Base-by-base conservation (phyloP, 306 rosid genomes). In the Prosopis cineraria region DNA sequence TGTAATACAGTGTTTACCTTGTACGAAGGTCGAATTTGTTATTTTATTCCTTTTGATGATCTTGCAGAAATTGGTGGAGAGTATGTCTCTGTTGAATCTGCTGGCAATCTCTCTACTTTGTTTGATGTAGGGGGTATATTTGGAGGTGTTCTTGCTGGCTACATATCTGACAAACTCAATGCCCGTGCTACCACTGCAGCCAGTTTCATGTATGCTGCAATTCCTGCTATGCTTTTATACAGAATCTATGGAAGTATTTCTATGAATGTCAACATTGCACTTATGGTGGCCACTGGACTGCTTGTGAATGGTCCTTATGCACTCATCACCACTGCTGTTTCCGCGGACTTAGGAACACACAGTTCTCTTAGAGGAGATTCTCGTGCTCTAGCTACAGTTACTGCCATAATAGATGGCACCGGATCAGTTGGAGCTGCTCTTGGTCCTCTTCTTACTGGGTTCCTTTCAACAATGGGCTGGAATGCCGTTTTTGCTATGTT, bases 341-440 rank as follows among this genome's bases (percentile, higher is more conserved):
- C 98, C 33, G 98, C 98, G 3, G 94, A 93, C 74, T 90, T 93
- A 82, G 98, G 98, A 2, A 91, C 98, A 2, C 98, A 91, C 65
- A 72, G 82, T 50, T 93, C 98, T 29, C 93, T 93, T 37, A 80
- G 64, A 82, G 96, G 96, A 39, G 87, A 93, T 81, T 93, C 96
- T 73, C 89, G 98, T 30, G 98, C 98, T 36, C 85, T 93, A 20
- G 98, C 98, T 40, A 93, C 98, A 0, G 98, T 93, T 10, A 88
- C 94, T 39, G 93, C 96, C 50, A 90, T 93, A 66, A 93, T 93
- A 78, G 98, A 93, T 45, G 98, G 98, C 37, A 93, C 98, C 0
- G 94, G 96, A n/a, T 91, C 98, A 7, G 81, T 85, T 60, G 98
- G 98, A 82, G 96, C 98, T 6, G 90, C 96, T 70, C 80, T 93